Conservation (phyloP, 2,329 filamentous ascomycete genomes). For the Neocucurbitaria cava region DNA sequence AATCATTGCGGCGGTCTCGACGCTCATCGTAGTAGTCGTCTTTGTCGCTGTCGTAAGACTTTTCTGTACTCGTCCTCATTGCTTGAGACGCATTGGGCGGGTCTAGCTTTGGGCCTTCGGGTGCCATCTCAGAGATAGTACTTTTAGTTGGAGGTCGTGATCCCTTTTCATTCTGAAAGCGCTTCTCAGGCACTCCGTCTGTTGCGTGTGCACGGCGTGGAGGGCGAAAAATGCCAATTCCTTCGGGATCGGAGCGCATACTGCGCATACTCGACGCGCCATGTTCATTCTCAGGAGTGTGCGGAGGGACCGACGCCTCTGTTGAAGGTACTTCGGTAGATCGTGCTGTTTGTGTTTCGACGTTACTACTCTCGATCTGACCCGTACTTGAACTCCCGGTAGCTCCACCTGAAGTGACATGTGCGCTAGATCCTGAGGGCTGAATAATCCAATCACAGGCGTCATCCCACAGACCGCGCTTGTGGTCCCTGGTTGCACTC, state of each 20-base stretch:
- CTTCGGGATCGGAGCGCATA: background rate
- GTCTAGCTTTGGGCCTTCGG: too few species aligned
- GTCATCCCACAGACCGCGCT: background rate
- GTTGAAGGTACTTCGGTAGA: background rate
- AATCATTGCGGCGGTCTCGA: conserved; percentile 58
- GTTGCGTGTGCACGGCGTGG: too few species aligned
- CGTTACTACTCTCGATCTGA: background rate
- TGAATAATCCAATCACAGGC: too few species aligned
- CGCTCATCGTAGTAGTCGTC: conserved; percentile 37
- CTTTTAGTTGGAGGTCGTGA: too few species aligned
- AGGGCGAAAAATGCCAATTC: background rate
- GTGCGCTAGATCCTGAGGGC: too few species aligned
- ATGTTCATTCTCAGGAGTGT: background rate
- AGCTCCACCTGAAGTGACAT: background rate
- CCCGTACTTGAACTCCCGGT: background rate
- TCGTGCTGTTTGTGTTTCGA: background rate
- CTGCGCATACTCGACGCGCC: too few species aligned
- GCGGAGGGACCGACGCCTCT: background rate
- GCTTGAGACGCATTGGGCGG: too few species aligned
- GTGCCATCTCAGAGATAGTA: too few species aligned
- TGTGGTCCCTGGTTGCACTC: conserved; percentile 76
- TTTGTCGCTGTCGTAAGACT: conserved; percentile 53
- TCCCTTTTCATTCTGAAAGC: too few species aligned
- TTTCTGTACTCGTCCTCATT: too few species aligned
- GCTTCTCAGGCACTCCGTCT: too few species aligned